Base-by-base conservation (phyloP, 2,329 filamentous ascomycete species). In the Curvularia hawaiiensis region DNA sequence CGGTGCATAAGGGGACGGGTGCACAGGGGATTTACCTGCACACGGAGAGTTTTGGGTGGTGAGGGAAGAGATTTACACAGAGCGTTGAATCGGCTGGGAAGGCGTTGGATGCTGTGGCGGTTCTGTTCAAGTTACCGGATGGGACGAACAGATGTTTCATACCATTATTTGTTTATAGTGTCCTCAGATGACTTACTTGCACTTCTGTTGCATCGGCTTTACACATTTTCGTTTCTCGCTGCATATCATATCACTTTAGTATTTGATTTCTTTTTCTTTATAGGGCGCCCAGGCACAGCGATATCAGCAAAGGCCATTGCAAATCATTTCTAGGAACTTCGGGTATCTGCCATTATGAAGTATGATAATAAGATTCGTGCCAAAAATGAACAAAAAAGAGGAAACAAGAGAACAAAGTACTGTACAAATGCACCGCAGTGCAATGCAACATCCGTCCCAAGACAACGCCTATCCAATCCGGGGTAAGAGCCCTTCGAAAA, bases 1-100 rank as follows among this genome's bases (percentile, higher is more conserved):
- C 85, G 3, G 85, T 89, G 43, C 86, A 88, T 64, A 89, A 89
- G 70, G 87, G 87, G 2, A 88, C 84, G 0, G 86, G 85, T 0
- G 87, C 87, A 14, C 85, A 88, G 69, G 87, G 86, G 0, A 83
- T 88, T 28, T 87, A 83, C 68, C 69, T 87, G 31, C 84, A 87
- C 73, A 81, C 81, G 0, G 86, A 88, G 71, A 80, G 78, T 18
- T 88, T 86, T 74, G 56, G 56, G 16, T 58, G 56, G 56, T 58
- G n/a, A 58, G 30, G 12, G 18, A 41, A 24, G 20, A 22, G 14
- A 22, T 24, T 12, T 3, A 14, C 3, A 41, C 20, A 24, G 3
- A 14, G 18, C 11, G 20, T 11, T 24, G 18, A 11, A 24, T 41
- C n/a, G 16, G 6, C 5, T 16, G 35, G 35, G 16, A 18, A 6